A percentile compares a stretch with the other conserved stretches of the same genome.
Evolutionary conservation across 495 filamentous ascomycete species (phyloP).

Genomic region (Talaromyces adpressus): DNA sequence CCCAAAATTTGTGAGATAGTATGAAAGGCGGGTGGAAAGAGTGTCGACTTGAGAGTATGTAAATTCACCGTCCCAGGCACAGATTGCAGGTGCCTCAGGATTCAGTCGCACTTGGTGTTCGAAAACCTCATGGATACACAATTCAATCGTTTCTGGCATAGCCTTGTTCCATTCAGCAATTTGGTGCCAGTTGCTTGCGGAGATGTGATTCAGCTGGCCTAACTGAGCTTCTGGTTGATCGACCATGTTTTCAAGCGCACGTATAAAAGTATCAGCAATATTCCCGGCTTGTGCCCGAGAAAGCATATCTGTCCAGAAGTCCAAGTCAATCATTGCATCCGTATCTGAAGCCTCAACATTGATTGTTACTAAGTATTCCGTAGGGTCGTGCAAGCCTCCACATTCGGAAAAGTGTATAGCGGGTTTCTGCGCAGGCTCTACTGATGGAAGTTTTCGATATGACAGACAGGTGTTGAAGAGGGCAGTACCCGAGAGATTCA

Average conservation of each 20-base stretch:
- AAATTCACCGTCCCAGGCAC: slow-evolving; percentile 41
- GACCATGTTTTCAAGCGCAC: slow-evolving; percentile 37
- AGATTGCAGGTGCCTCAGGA: slow-evolving; percentile 33
- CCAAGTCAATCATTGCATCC: slow-evolving; percentile 41
- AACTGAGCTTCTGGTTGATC: slow-evolving; percentile 23
- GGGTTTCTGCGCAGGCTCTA: slow-evolving; percentile 14
- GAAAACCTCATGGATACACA: slow-evolving; percentile 37
- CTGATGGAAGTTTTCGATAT: slow-evolving; percentile 31
- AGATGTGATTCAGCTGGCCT: slow-evolving; percentile 30
- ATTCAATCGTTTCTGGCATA: slow-evolving; percentile 25
- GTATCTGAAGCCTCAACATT: slow-evolving; percentile 46
- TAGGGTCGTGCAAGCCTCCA: slow-evolving; percentile 45
- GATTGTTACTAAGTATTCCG: slow-evolving; percentile 47
- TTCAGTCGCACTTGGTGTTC: slow-evolving; percentile 27
- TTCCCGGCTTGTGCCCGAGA: slow-evolving; percentile 44
- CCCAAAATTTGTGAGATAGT: slow-evolving; percentile 31
- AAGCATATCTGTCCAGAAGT: slow-evolving; percentile 49
- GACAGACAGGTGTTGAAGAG: slow-evolving; percentile 41
- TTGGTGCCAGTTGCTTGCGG: slow-evolving; percentile 27
- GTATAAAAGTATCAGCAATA: slow-evolving; percentile 41
- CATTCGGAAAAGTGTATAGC: slow-evolving; percentile 32
- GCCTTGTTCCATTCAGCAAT: slow-evolving; percentile 40
- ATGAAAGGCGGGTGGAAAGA: slow-evolving; percentile 37
- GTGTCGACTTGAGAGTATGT: slow-evolving; percentile 45
- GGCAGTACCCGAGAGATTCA: slow-evolving; percentile 28